phyloP scores from a whole-genome alignment of 192 early-diverging fungal genomes.

The Lunasporangiospora selenospora region DNA sequence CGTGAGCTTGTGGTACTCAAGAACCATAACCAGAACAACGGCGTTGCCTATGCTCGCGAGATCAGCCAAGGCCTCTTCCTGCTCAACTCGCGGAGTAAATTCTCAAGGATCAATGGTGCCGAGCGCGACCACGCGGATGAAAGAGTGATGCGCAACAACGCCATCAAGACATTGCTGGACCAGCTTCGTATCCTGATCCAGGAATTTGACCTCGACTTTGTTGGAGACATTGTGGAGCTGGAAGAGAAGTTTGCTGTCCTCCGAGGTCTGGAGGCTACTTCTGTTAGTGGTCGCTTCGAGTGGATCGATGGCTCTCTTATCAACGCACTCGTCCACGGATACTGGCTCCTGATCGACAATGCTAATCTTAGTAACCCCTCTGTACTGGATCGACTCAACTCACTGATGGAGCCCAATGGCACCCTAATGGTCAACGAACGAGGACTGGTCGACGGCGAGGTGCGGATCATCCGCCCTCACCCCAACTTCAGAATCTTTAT shows the following conservation, averaged over 20 bases:
- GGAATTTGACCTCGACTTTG: conserved; percentile 41
- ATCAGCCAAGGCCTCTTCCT: conserved; percentile 40
- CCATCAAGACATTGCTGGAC: conserved; percentile 29
- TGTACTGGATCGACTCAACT: conserved; percentile 95
- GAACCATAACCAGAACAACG: neutral
- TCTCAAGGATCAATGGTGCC: conserved; percentile 13
- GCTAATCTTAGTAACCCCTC: conserved; percentile 95
- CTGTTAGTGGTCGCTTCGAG: conserved; percentile 87
- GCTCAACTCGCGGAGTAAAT: conserved; percentile 34
- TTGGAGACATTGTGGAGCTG: conserved; percentile 19
- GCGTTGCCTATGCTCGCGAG: conserved; percentile 33
- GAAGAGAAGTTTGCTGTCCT: conserved; percentile 46
- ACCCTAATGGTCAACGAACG: conserved; percentile 89
- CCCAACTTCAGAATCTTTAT: conserved; percentile 95
- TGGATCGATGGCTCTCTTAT: conserved; percentile 97
- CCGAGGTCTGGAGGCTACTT: conserved; percentile 51
- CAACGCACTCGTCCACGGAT: conserved; percentile 85
- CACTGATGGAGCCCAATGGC: conserved; percentile 90
- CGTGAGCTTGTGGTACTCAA: conserved; percentile 48
- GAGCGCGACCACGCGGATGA: conserved; percentile 29
- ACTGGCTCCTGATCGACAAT: conserved; percentile 96
- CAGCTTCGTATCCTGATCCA: conserved; percentile 42
- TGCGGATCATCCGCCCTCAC: conserved; percentile 82
- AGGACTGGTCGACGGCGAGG: conserved; percentile 81
- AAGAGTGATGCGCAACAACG: conserved; percentile 35